Evolutionary conservation across 768 basidiomycete genomes (phyloP), one percentile per base, ranked within the genome.

Genomic region (Lentinula sp.): DNA sequence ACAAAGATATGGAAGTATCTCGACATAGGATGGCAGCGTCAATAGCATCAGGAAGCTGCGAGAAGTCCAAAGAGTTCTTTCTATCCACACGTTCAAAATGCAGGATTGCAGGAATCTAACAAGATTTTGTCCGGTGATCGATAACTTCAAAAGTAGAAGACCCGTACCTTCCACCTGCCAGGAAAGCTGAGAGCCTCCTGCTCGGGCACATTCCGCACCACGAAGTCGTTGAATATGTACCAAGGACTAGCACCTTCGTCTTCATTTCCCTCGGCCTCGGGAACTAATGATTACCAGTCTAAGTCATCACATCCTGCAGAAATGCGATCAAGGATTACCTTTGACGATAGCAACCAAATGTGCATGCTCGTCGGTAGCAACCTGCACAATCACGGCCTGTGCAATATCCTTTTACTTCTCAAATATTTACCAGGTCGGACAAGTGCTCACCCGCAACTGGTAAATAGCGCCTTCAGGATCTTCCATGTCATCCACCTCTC

Each of bases 221-320:
- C 80, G 68, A 99, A 99, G 69, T 99, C 97, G 68, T 99, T 99
- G 85, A 98, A 98, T 59, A 98, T 72, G 67, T 89, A 89, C 97
- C 97, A 99, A 1, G 85, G 84, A 58, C 84, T 86, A 23, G 65
- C 67, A 18, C 65, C 65, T 15, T 68, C 59, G 57, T 77, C 73
- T 1, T 69, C 60, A 10, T 76, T 68, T 7, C 68, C 71, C 67
- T 87, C 86, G 0, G 83, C 83, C 60, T 88, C 85, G 0, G 91
- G 91, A 42, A 95, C 91, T 93, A 63, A 45, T 45, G 4, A 33
- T 23, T 45, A 56, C 32, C 32, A 48, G 55, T 37, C 2, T 54
- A 48, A 43, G 36, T 37, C 45, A 39, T 41, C 15, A 39, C 4
- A 43, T 10, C 12, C 35, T 15, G 37, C 54, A 12, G 28, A 37